These are phyloP conservation scores for Seiridium cupressi DNA, from an alignment of 2,329 filamentous ascomycete genomes.

Conservation along the genomic window DNA sequence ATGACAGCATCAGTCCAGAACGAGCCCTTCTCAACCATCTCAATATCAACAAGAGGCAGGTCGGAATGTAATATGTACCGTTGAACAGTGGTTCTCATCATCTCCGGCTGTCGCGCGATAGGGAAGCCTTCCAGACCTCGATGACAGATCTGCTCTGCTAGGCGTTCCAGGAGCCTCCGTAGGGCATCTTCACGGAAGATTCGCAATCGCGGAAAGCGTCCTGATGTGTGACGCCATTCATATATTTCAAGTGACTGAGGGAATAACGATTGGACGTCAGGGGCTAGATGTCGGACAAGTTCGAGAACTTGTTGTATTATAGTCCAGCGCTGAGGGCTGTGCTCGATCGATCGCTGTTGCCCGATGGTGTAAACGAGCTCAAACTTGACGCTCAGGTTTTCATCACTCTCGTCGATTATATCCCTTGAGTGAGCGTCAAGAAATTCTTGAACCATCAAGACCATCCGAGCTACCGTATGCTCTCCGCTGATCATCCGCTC, in stretches of 20 bases:
- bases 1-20: constrained; percentile 36
- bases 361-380: constrained; percentile 65
- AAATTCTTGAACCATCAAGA: constrained; percentile 34
- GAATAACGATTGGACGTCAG: constrained; percentile 19
- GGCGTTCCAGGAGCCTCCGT: constrained; percentile 21
- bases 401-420: constrained; percentile 65
- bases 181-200: constrained; percentile 38
- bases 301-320: constrained; percentile 52
- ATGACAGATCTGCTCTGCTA: constrained; percentile 40
- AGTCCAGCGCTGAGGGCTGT: constrained; percentile 54
- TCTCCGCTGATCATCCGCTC: constrained; percentile 39
- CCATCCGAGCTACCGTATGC: constrained; percentile 28
- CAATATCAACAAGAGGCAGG: constrained; percentile 27
- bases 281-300: constrained; percentile 33
- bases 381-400: constrained; percentile 59
- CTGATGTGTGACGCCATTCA: constrained; percentile 11
- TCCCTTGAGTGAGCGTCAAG: constrained; percentile 47
- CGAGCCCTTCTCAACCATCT: constrained; percentile 29
- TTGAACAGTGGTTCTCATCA: constrained; percentile 28
- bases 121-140: constrained; percentile 41
- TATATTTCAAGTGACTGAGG: constrained; percentile 39
- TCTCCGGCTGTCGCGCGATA: constrained; percentile 31
- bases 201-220: constrained; percentile 46
- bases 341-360: constrained; percentile 45
- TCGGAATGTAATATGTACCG: constrained; percentile 42